phyloP scores from a whole-genome alignment of 179 eudicot genomes.

The Spinacia oleracea region DNA sequence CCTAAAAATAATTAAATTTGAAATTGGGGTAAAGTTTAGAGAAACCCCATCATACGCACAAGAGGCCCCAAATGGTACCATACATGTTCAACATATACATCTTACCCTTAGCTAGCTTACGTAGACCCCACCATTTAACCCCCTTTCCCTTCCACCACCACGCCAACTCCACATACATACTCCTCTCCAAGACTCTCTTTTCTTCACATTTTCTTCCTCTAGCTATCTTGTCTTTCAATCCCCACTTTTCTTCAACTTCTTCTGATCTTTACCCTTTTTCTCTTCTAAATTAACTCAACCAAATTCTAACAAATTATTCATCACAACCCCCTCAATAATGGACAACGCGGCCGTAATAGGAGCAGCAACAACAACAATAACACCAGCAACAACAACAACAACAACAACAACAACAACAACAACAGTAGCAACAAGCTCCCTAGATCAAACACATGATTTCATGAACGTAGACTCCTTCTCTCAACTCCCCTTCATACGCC shows the following conservation, averaged over 20 bases:
- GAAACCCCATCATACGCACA: background rate
- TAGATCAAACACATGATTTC: slow-evolving; percentile 76
- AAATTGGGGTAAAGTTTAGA: background rate
- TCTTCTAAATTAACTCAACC: background rate
- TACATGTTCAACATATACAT: background rate
- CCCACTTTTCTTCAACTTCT: background rate
- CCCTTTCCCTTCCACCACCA: background rate
- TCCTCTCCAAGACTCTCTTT: background rate
- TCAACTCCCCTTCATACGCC: slow-evolving; percentile 87
- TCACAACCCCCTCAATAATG: slow-evolving; percentile 36
- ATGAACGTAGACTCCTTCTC: slow-evolving; percentile 97
- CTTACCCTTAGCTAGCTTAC: background rate
- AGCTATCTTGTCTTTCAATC: background rate
- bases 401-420: slow-evolving; percentile 7
- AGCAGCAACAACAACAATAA: slow-evolving; percentile 2
- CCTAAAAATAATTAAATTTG: too few species aligned
- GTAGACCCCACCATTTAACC: slow-evolving; percentile 25
- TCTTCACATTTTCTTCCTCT: background rate
- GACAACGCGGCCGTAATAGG: slow-evolving; percentile 43
- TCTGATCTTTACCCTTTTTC: background rate
- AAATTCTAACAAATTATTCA: background rate
- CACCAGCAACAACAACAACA: slow-evolving; percentile 24
- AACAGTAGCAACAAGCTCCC: slow-evolving; percentile 13
- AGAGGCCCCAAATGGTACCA: slow-evolving; percentile 21
- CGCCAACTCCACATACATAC: slow-evolving; percentile 17